Percentiles rank a stretch among this genome's conserved stretches.
These are phyloP conservation scores for Paxillus rubicundulus DNA, from an alignment of 768 basidiomycete genomes.

Conservation along the genomic window DNA sequence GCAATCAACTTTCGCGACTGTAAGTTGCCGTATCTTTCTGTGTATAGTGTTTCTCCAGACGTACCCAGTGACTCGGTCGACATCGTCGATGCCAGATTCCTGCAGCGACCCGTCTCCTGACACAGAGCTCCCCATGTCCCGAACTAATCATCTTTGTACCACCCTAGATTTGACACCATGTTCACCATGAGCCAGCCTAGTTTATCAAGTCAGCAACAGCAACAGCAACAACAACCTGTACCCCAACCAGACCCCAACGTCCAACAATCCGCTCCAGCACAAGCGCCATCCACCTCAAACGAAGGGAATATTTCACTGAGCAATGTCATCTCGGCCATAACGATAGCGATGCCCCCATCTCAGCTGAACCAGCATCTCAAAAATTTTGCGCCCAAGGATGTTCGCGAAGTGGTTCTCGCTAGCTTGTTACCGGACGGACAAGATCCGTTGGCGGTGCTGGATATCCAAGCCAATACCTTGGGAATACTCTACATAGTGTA, in stretches of 20 bases:
- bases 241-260: slow-evolving; percentile 14
- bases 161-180: background rate
- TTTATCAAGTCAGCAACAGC: slow-evolving; percentile 24
- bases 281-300: background rate
- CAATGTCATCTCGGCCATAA: slow-evolving; percentile 46
- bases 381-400: slow-evolving; percentile 51
- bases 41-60: background rate
- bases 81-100: background rate
- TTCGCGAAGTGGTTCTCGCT: slow-evolving; percentile 54
- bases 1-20: slow-evolving; percentile 5
- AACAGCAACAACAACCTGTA: slow-evolving; percentile 16
- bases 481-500: slow-evolving; percentile 74
- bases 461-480: slow-evolving; percentile 55
- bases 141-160: background rate
- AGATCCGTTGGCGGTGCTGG: slow-evolving; percentile 64
- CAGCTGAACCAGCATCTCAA: slow-evolving; percentile 46
- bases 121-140: background rate
- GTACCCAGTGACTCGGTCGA: background rate
- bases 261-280: slow-evolving; percentile 10
- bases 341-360: slow-evolving; percentile 35
- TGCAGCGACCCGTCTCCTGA: background rate
- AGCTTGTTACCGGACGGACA: slow-evolving; percentile 54
- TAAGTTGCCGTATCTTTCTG: slow-evolving; percentile 3
- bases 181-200: slow-evolving; percentile 25
- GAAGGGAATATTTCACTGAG: slow-evolving; percentile 32